A percentile compares a stretch with the other conserved stretches of the same genome.
Evolutionary conservation across 352 stramenopile species (phyloP).

Genomic region (Phytopythium chamaehyphon): DNA sequence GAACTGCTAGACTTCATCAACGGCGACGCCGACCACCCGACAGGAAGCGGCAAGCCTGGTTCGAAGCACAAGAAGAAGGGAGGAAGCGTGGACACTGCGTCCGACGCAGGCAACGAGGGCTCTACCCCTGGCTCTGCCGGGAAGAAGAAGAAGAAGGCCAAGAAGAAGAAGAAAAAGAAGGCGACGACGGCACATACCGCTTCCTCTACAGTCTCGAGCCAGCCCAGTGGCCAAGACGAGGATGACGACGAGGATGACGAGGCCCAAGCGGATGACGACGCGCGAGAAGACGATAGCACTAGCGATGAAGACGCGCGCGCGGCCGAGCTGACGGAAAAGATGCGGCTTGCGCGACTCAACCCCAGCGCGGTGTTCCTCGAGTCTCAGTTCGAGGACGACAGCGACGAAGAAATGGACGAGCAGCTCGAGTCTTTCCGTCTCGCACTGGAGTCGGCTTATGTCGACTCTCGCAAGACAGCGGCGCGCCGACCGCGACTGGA

Average conservation of each 20-base stretch:
- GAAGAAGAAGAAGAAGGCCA: constrained; percentile 76
- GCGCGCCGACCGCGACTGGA: constrained; percentile 60
- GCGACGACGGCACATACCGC: background rate
- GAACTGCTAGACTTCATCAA: constrained; percentile 84
- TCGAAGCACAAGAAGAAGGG: constrained; percentile 20
- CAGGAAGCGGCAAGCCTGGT: constrained; percentile 15
- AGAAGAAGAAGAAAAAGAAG: constrained; percentile 61
- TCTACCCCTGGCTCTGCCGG: constrained; percentile 9
- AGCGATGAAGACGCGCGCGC: constrained; percentile 6
- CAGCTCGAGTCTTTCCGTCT: constrained; percentile 73
- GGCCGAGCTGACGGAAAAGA: constrained; percentile 50
- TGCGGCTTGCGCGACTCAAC: constrained; percentile 61
- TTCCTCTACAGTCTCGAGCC: constrained; percentile 14
- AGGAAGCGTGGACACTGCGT: constrained; percentile 9
- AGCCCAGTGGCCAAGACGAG: constrained; percentile 17
- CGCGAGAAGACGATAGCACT: constrained; percentile 7
- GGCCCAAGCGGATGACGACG: constrained; percentile 11
- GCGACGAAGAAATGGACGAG: constrained; percentile 69
- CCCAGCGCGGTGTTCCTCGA: constrained; percentile 77
- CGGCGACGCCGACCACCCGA: constrained; percentile 26
- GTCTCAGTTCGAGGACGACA: constrained; percentile 78
- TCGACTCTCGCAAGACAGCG: constrained; percentile 36
- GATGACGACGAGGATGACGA: constrained; percentile 20
- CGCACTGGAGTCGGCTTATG: constrained; percentile 71
- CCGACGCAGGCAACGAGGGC: constrained; percentile 19